phyloP scores from a whole-genome alignment of 257 asterid species.

The Pogostemon cablin region DNA sequence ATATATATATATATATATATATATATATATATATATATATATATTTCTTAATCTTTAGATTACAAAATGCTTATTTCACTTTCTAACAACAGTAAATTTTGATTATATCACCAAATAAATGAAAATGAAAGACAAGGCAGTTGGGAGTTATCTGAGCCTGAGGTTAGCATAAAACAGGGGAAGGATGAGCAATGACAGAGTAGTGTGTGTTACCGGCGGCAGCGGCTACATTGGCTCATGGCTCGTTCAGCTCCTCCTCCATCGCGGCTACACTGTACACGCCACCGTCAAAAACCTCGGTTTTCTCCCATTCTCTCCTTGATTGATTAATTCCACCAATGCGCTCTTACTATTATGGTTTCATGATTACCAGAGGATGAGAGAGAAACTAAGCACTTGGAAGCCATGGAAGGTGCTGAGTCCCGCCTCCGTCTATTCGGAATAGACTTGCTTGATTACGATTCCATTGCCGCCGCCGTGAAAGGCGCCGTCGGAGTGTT shows the following conservation, averaged over 20 bases:
- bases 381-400: conserved; percentile 77
- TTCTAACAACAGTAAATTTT: too few species aligned
- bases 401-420: conserved; percentile 65
- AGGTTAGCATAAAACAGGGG: background rate
- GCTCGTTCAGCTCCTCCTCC: conserved; percentile 72
- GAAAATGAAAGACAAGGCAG: too few species aligned
- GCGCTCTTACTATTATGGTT: background rate
- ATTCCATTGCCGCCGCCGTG: conserved; percentile 63
- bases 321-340: background rate
- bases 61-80: too few species aligned
- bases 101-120: too few species aligned
- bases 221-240: conserved; percentile 87
- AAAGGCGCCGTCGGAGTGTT: conserved; percentile 65
- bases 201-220: conserved; percentile 84
- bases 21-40: too few species aligned
- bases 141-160: background rate
- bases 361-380: conserved; percentile 55
- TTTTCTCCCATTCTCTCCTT: conserved; percentile 6
- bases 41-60: too few species aligned
- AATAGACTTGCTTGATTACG: conserved; percentile 70
- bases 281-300: conserved; percentile 86
- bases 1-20: too few species aligned
- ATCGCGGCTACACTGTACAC: conserved; percentile 82
- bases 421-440: conserved; percentile 72
- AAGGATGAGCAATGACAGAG: conserved; percentile 38